These are phyloP conservation scores for Setaria italica DNA, from an alignment of 202 grass and related monocot species.

Conservation along the genomic window DNA sequence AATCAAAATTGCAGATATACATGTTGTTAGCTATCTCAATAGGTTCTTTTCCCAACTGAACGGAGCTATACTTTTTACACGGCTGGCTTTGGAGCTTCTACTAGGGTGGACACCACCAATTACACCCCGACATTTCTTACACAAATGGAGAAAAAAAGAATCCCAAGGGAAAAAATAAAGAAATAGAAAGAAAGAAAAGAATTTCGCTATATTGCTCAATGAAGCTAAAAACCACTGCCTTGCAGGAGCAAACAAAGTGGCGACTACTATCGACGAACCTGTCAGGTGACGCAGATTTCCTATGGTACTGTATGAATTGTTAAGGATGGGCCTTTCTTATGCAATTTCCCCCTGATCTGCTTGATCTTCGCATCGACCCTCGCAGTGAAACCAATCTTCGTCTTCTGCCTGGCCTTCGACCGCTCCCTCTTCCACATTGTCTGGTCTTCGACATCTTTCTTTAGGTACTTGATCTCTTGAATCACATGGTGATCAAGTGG, in stretches of 20 bases:
- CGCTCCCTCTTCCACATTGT: constrained; percentile 95
- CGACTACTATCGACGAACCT: constrained; percentile 45
- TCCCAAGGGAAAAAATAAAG: constrained; percentile 40
- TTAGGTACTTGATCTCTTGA: constrained; percentile 92
- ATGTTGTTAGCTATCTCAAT: constrained; percentile 67
- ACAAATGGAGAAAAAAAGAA: constrained; percentile 44
- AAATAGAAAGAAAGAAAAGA: constrained; percentile 46
- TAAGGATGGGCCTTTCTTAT: constrained; percentile 71
- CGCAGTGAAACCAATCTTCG: constrained; percentile 94
- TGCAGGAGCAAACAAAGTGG: constrained; percentile 45
- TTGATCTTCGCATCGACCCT: constrained; percentile 96
- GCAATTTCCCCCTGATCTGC: constrained; percentile 80
- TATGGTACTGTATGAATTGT: constrained; percentile 66
- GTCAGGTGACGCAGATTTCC: constrained; percentile 44
- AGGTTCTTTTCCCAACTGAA: constrained; percentile 54
- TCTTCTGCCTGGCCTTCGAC: constrained; percentile 77
- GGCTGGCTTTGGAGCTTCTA: constrained; percentile 65
- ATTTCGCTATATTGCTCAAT: constrained; percentile 51
- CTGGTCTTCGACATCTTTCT: constrained; percentile 83
- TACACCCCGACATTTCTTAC: constrained; percentile 61
- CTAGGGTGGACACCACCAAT: constrained; percentile 51
- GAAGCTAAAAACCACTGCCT: constrained; percentile 57
- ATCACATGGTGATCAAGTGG: constrained; percentile 98
- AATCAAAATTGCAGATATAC: constrained; percentile 77
- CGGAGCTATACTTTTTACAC: constrained; percentile 76